Base-by-base conservation (phyloP, 768 basidiomycete genomes). In the Scleroderma bovista region DNA sequence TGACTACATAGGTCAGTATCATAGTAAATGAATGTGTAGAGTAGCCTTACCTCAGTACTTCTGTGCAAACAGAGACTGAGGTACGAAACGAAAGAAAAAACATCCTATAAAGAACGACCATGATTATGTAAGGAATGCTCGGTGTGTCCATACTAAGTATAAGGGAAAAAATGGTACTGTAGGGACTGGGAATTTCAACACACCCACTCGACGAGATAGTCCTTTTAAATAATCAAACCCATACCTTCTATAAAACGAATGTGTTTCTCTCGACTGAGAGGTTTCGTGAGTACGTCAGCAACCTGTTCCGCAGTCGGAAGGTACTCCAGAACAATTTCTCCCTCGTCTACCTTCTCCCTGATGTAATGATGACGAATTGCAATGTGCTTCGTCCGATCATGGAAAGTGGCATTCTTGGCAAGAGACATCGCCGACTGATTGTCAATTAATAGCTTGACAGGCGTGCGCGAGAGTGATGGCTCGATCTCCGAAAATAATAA, bases 241-340 rank as follows among this genome's bases (percentile, higher is more conserved):
- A 48, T 41, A 11, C 39, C 47, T 41, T 41, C 23, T 29, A 24
- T 3, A 15, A 44, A 44, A 15, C 43, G 15, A 16, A 24, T 15
- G 15, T 44, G 47, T 24, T 48, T 48, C 37, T 48, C 47, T 9
- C 17, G 16, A 9, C 24, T 23, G 40, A 47, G 38, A 24, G 41
- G 29, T 20, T 69, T 69, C 6, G 65, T 69, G 31, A 69, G 48
- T 15, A 60, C 38, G 50, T 69, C 67, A 7, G 68, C 68, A 6
- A 54, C 17, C 46, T 56, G 60, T 3, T 59, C 46, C 1, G 17
- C 33, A 3, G 66, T 69, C 4, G 59, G 58, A 22, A 29, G 9
- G 9, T 9, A 29, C 26, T 29, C 26, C 26, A 29, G 26, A 29
- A 29, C 26, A 29, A 29, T 29, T 9, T 29, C 26, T 29, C 26